Conservation (phyloP, 371 early-diverging fungal genomes). For the Mortierella sp. region DNA sequence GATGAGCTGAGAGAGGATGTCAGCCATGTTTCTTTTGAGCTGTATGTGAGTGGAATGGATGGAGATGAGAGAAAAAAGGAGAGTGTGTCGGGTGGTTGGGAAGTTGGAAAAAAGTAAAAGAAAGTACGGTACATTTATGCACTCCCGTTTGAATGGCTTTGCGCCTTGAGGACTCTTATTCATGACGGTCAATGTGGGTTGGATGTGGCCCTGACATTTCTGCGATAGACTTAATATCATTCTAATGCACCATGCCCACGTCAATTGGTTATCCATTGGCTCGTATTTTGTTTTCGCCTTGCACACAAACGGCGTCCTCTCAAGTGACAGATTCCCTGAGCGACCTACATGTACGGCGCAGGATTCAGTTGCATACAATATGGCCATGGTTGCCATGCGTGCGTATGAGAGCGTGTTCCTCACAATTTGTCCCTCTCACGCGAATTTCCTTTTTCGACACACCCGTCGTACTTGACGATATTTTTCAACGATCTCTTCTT, state of each 20-base stretch:
- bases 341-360: background rate
- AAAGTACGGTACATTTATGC: background rate
- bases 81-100: background rate
- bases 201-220: background rate
- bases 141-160: background rate
- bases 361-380: background rate
- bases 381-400: background rate
- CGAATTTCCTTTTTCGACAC: slow-evolving; percentile 12
- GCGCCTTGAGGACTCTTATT: background rate
- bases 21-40: slow-evolving; percentile 26
- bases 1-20: slow-evolving; percentile 52
- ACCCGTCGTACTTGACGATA: background rate
- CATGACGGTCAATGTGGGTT: background rate
- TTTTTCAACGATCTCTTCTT: background rate
- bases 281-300: background rate
- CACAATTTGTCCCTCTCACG: background rate
- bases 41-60: background rate
- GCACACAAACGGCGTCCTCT: background rate
- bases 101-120: background rate
- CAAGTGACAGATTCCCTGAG: background rate
- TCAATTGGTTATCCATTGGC: background rate
- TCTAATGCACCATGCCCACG: background rate
- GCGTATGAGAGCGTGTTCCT: background rate
- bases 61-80: background rate
- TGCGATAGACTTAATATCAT: background rate